These are phyloP conservation scores for Phaseolus lunatus DNA, from an alignment of 306 rosid genomes.

Conservation along the genomic window DNA sequence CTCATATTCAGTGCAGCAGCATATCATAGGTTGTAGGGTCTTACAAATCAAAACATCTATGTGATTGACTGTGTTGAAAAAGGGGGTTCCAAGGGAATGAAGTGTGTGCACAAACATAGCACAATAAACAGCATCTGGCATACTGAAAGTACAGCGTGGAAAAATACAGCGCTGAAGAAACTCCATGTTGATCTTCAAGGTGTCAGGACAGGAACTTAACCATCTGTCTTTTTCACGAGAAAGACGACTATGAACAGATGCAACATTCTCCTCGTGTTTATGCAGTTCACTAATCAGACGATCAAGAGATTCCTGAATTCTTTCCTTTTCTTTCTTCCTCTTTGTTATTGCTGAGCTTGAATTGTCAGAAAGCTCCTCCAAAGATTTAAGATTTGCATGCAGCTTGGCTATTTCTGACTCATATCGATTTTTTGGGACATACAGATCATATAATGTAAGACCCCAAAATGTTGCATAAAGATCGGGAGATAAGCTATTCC, in stretches of 20 bases:
- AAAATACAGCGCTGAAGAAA: conserved; percentile 99
- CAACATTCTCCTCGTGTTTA: conserved; percentile 89
- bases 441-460: conserved; percentile 93
- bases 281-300: conserved; percentile 79
- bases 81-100: conserved; percentile 99
- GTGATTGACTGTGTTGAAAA: conserved; percentile 97
- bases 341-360: conserved; percentile 94
- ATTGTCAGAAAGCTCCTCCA: conserved; percentile 97
- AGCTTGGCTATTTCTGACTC: conserved; percentile 90
- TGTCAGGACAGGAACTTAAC: conserved; percentile 97
- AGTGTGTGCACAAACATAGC: conserved; percentile 98
- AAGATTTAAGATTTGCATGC: conserved; percentile 84
- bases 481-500: conserved; percentile 99
- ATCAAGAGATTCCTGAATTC: conserved; percentile 96
- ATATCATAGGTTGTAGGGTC: conserved; percentile 98
- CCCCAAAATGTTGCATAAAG: conserved; percentile 98
- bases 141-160: conserved; percentile 99
- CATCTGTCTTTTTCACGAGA: conserved; percentile 92
- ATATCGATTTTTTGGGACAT: conserved; percentile 89
- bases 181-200: conserved; percentile 96
- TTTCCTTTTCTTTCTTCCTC: conserved; percentile 98
- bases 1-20: conserved; percentile 98
- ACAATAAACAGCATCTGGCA: conserved; percentile 99
- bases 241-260: conserved; percentile 84
- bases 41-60: conserved; percentile 94